These are phyloP conservation scores for Nemania sp. DNA, from an alignment of 2,329 filamentous ascomycete species.

Conservation along the genomic window DNA sequence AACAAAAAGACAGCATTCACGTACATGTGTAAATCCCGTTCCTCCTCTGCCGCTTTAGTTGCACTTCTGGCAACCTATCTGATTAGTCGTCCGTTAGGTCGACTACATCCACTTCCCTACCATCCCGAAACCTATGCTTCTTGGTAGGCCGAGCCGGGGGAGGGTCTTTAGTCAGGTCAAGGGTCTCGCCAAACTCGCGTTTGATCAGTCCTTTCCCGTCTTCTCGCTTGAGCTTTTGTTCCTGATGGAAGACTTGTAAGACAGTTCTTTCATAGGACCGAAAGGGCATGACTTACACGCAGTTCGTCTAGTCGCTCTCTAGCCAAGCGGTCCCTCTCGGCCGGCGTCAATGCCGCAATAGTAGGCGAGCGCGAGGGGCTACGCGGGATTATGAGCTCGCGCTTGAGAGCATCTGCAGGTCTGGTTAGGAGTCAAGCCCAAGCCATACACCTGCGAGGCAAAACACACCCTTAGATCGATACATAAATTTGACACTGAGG, in stretches of 20 bases:
- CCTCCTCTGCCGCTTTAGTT: too few relatives aligned
- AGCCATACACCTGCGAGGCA: not conserved
- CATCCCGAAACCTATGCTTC: conserved; percentile 20
- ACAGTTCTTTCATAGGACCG: not conserved
- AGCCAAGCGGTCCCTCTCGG: conserved; percentile 39
- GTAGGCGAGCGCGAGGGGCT: conserved; percentile 31
- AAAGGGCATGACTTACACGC: conserved; percentile 30
- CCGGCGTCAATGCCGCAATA: conserved; percentile 30
- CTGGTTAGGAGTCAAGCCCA: not conserved
- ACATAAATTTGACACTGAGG: conserved; percentile 40
- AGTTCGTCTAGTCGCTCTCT: conserved; percentile 38
- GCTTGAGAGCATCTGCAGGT: conserved; percentile 38
- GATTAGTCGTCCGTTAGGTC: conserved; percentile 36
- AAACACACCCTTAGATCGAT: conserved; percentile 39
- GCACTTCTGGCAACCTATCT: not conserved
- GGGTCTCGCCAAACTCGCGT: conserved; percentile 33
- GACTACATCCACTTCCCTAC: conserved; percentile 25
- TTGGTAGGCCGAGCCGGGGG: conserved; percentile 17
- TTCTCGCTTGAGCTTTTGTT: conserved; percentile 28
- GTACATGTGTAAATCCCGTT: too few relatives aligned
- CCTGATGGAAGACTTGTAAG: conserved; percentile 4
- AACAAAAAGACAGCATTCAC: not conserved
- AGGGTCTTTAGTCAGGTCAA: conserved; percentile 36
- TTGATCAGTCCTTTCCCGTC: conserved; percentile 31
- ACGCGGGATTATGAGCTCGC: conserved; percentile 40